These are phyloP conservation scores for Clitopilus passeckerianus DNA, from an alignment of 768 basidiomycete species.

Conservation along the genomic window DNA sequence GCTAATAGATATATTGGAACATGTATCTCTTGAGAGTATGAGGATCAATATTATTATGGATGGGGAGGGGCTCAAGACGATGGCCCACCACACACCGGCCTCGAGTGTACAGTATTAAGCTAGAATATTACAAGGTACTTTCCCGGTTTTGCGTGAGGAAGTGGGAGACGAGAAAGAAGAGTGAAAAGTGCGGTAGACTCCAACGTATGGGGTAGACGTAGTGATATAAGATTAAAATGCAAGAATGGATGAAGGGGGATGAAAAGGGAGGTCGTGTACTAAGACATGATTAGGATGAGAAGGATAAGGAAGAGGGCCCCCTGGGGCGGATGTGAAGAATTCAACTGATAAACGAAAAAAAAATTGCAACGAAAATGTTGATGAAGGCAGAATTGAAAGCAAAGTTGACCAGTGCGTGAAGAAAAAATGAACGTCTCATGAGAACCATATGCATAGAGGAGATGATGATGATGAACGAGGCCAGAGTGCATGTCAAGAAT, in stretches of 20 bases:
- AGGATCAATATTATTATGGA: not conserved
- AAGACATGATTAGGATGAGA: slow-evolving; percentile 16
- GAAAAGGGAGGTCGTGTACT: slow-evolving; percentile 18
- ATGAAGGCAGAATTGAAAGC: not conserved
- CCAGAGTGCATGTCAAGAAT: slow-evolving; percentile 1
- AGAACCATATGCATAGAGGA: slow-evolving; percentile 14
- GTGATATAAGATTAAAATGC: slow-evolving; percentile 10
- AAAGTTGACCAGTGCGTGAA: not conserved
- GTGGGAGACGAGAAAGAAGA: slow-evolving; percentile 13
- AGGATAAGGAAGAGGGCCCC: slow-evolving; percentile 16
- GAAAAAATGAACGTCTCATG: not conserved
- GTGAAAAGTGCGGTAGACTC: slow-evolving; percentile 5
- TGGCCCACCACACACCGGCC: not conserved
- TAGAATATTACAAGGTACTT: not conserved
- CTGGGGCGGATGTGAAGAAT: slow-evolving; percentile 18
- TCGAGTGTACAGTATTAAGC: not conserved
- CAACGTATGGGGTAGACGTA: slow-evolving; percentile 7
- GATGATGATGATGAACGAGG: slow-evolving; percentile 7
- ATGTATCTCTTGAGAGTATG: not conserved
- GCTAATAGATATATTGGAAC: not conserved
- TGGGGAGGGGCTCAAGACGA: not conserved
- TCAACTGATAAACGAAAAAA: slow-evolving; percentile 4
- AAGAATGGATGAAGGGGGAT: slow-evolving; percentile 3
- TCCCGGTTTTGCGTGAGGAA: slow-evolving; percentile 1
- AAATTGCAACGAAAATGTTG: slow-evolving; percentile 5